Base-by-base conservation (phyloP, 2,329 filamentous ascomycete species). In the Tolypocladium tundrense region DNA sequence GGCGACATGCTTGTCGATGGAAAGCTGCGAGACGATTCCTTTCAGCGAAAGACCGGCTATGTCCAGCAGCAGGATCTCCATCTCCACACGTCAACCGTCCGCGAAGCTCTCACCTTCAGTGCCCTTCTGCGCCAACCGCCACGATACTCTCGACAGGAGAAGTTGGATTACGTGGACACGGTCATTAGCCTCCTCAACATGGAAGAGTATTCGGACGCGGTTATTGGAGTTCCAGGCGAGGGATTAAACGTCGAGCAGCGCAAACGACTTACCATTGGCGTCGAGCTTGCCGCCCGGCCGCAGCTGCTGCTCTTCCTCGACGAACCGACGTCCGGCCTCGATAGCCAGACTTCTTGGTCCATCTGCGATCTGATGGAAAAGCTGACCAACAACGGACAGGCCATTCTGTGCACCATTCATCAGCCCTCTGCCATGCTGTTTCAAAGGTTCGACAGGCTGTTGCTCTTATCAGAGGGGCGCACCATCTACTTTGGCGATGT, bases 281-380 rank as follows among this genome's bases (percentile, higher is more conserved):
- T 77, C 5, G 76, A 78, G 55, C 67, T 77, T 0, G 75, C 73
- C 0, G 73, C 75, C 0, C 75, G 74, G 56, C 75, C 75, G 0
- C 71, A 71, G 41, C 72, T 82, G 14, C 68, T 81, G 0, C 73
- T 82, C 9, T 82, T 83, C 62, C 68, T 83, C 10, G 80, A 83
- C 43, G 80, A 83, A 61, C 80, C 80, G 56, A 75, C 81, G 62
- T 63, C 77, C 14, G 83, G 83, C 60, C 76, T 86, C 13, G 83
- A 85, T 65, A 75, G 72, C 3, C 77, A 84, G 75, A 84, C 80
- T 41, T 86, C 87, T 5, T 90, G 86, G 76, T 87, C 88, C 66
- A 90, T 90, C 58, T 82, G 88, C 31, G 82, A 85, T 27, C 86
- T 90, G 69, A 73, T 90, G 11, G 82, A 83, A 57, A 90, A 88